phyloP scores from a whole-genome alignment of 2,329 filamentous ascomycete genomes.

The Trichoderma atroviride region DNA sequence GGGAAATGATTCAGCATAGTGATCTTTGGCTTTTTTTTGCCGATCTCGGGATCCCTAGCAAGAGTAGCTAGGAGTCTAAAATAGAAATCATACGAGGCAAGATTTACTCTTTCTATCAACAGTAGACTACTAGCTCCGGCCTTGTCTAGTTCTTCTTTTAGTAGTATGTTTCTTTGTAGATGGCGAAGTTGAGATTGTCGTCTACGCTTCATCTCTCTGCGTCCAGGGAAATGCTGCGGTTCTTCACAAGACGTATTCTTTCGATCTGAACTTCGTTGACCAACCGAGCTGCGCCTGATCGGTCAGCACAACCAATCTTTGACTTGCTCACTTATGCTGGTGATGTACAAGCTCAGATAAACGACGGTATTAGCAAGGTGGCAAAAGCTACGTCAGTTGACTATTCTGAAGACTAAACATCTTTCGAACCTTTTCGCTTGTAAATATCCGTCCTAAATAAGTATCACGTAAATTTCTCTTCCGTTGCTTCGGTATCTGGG shows the following conservation, averaged over 20 bases:
- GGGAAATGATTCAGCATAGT: background rate
- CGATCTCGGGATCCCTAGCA: background rate
- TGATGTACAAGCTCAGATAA: background rate
- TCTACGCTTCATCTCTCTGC: background rate
- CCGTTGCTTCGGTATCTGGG: background rate
- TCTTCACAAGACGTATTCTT: background rate
- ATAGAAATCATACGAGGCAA: background rate
- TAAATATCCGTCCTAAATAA: background rate
- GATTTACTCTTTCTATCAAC: no score
- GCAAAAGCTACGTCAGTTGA: background rate
- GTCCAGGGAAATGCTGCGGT: background rate
- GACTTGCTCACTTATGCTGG: background rate
- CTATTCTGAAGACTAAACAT: constrained; percentile 2
- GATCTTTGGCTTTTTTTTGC: background rate
- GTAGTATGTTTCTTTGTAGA: background rate
- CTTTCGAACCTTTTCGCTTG: constrained; percentile 3
- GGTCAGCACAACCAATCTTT: background rate
- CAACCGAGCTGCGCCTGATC: background rate
- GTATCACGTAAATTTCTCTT: background rate
- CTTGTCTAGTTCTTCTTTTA: background rate
- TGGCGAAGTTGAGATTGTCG: background rate
- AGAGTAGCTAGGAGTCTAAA: background rate
- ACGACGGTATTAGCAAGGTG: constrained; percentile 6
- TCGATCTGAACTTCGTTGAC: background rate
- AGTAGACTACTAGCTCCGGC: background rate